Evolutionary conservation across 1,139 yeast genomes (phyloP), one percentile per base, ranked within the genome.

Genomic region (Keqinozyma sinolaborantium): DNA sequence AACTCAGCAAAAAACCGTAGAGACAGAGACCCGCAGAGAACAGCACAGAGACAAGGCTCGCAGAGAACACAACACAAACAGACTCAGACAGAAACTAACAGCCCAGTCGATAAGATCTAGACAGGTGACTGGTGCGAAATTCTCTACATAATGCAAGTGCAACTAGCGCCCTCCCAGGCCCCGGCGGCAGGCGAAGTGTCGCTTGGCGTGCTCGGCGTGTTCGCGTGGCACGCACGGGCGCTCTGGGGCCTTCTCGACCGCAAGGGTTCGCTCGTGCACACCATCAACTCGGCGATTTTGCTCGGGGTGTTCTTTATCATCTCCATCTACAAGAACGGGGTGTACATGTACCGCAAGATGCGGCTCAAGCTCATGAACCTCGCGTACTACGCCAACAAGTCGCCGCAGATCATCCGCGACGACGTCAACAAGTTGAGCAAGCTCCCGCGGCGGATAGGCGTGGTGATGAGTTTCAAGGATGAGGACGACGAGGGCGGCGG

Each of bases 401-500:
- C 95, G 3, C 97, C 97, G 1, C 88, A 83, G 47, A 67, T 88
- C 38, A 87, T 92, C 42, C 76, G 95, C 41, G 82, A 83, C 40
- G 98, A 94, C 58, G 88, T 87, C 25, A 67, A 69, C 38, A 73
- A 76, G 45, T 62, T 92, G 37, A 51, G 69, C 30, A 92, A 92
- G 56, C 71, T 88, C 26, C 99, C 99, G 3, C 73, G 72, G 41
- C 72, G 84, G 33, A 48, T 92, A 15, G 83, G 95, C 8, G 78
- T 85, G 20, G 78, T 92, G 12, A 60, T 92, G 38, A 80, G 77
- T 43, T 70, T 81, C 50, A 77, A 78, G 47, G 76, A 82, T 28
- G 88, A 79, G 33, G 84, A 81, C 39, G 92, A 82, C 44, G 94
- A 84, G 50, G 88, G 85, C 38, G 96, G 95, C 16, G 97, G 97